Base-by-base conservation (phyloP, 2,329 filamentous ascomycete species). In the Aschersonia sp. region DNA sequence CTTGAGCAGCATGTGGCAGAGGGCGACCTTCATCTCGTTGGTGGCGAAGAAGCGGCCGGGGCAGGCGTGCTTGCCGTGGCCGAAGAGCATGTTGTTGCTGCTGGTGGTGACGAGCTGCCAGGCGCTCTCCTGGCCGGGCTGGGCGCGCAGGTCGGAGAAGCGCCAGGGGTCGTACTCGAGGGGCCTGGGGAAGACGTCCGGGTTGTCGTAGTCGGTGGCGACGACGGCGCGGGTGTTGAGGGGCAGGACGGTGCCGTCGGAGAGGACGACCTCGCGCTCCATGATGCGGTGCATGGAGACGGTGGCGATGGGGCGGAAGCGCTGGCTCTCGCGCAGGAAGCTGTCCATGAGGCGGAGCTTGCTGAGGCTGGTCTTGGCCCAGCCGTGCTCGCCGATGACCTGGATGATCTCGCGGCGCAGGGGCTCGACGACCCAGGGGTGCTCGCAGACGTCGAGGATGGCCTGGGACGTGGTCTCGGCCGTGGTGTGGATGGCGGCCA, bases 401-500 rank as follows among this genome's bases (percentile, higher is more conserved):
- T 39, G 10, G 1, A 29, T n/a, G 7, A 67, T 64, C 49, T 75
- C 71, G 29, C 69, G 60, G 9, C 67, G 63, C 39, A 75, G 58
- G 3, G 55, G 53, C 5, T 62, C 60, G 29, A 71, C 45, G 40
- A 60, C 65, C 1, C 59, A 56, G 10, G 59, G 56, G 35, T 67
- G 63, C 9, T 65, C 61, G 0, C 72, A 73, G 29, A 75, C 54
- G 8, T 50, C 31, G 2, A 50, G 33, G 22, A 58, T 42, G 8
- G 51, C 48, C 40, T 53, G 47, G 4, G 39, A 44, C 9, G 53
- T 44, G 30, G 56, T 46, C 42, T 58, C 55, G n/a, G 66, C 65
- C 0, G 74, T 75, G 2, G 73, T 78, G 58, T 78, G 73, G 41
- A 76, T 74, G 11, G 72, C 69, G 2, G 71, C 73, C 46, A 74